A percentile compares a stretch with the other conserved stretches of the same genome.
Conservation (phyloP, 164 flowering plant species). For the Brasenia schreberi region DNA sequence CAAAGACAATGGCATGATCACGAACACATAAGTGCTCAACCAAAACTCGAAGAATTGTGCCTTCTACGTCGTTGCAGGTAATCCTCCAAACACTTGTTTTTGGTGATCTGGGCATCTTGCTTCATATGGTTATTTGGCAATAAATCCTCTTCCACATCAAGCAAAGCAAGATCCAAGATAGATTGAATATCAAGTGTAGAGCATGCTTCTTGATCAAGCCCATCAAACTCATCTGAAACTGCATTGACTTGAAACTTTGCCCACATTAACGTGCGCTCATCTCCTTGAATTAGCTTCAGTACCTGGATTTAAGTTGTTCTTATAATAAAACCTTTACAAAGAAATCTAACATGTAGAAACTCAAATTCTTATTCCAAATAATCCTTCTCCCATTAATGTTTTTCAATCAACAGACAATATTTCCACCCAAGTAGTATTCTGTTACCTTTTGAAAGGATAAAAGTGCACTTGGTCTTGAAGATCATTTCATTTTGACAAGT, state of each 20-base stretch:
- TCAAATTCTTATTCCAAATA: too few relatives aligned
- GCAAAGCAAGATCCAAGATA: conserved; percentile 75
- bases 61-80: conserved; percentile 85
- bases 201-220: conserved; percentile 33
- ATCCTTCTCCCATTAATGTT: background rate
- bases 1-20: conserved; percentile 4
- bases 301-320: conserved; percentile 26
- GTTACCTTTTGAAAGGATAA: too few relatives aligned
- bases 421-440: background rate
- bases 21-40: conserved; percentile 14
- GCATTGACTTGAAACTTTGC: conserved; percentile 40
- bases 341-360: too few relatives aligned
- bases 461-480: background rate
- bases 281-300: conserved; percentile 83
- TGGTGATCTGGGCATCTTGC: conserved; percentile 16
- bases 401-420: background rate
- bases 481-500: background rate
- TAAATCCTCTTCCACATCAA: conserved; percentile 70
- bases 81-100: conserved; percentile 48
- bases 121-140: conserved; percentile 56
- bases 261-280: conserved; percentile 53
- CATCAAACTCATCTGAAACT: conserved; percentile 35
- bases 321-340: too few relatives aligned
- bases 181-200: conserved; percentile 48
- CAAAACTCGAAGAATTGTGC: conserved; percentile 68